phyloP scores from a whole-genome alignment of 441 rosid species.

The Gossypium schwendimanii region DNA sequence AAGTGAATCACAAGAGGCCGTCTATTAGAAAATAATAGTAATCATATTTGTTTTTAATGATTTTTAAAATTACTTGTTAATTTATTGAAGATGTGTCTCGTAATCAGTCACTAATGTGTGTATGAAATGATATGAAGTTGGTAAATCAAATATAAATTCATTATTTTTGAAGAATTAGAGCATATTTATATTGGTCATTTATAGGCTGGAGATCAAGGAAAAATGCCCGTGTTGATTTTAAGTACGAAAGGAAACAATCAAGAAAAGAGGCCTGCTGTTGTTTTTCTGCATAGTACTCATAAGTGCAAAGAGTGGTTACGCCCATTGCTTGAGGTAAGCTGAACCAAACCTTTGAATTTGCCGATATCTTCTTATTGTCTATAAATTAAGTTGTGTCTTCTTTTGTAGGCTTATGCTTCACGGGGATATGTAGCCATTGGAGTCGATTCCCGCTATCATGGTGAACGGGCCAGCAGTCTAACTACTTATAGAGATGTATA shows the following conservation, averaged over 20 bases:
- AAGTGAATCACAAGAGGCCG: too few relatives aligned
- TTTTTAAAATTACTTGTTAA: too few relatives aligned
- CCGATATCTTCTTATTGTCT: background rate
- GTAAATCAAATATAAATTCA: too few relatives aligned
- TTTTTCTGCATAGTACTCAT: constrained; percentile 76
- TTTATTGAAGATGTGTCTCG: too few relatives aligned
- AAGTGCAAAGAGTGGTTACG: constrained; percentile 85
- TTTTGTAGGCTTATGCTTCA: constrained; percentile 78
- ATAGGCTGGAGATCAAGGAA: constrained; percentile 76
- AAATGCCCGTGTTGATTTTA: constrained; percentile 64
- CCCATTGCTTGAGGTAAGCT: constrained; percentile 78
- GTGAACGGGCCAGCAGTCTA: constrained; percentile 62
- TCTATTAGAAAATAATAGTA: too few relatives aligned
- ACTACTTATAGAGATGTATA: constrained; percentile 66
- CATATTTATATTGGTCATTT: constrained; percentile 1
- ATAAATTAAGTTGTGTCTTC: background rate
- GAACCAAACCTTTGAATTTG: background rate
- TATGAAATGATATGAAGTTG: too few relatives aligned
- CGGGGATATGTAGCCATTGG: constrained; percentile 76
- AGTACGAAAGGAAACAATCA: constrained; percentile 42
- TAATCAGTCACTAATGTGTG: too few relatives aligned
- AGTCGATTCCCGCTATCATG: constrained; percentile 85
- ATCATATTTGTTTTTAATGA: too few relatives aligned
- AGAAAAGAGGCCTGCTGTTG: constrained; percentile 64
- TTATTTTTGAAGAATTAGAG: background rate